Conservation (phyloP, 257 asterid species). For the Rubia yunnanensis region DNA sequence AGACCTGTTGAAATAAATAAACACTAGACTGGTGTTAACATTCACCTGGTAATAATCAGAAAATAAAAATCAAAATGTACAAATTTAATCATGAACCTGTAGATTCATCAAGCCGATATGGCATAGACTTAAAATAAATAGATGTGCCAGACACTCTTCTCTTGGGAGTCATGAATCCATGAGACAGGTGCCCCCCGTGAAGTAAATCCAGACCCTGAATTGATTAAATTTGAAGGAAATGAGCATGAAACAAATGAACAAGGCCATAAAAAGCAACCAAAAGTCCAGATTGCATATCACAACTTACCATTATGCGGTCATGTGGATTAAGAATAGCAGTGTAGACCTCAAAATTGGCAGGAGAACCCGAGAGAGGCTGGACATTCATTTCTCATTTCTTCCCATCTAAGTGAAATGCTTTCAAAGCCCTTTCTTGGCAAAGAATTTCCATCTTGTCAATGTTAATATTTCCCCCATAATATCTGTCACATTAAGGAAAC, state of each 20-base stretch:
- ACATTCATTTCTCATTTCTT: conserved; percentile 88
- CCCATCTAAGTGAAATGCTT: conserved; percentile 74
- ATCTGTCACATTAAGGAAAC: conserved; percentile 27
- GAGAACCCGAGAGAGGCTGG: conserved; percentile 92
- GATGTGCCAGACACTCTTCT: conserved; percentile 93
- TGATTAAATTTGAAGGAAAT: conserved; percentile 8
- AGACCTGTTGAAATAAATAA: conserved; percentile 41
- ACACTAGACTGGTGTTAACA: not conserved
- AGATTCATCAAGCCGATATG: conserved; percentile 80
- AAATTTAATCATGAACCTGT: conserved; percentile 40
- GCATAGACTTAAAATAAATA: conserved; percentile 91
- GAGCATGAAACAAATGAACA: not conserved
- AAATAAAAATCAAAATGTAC: not conserved
- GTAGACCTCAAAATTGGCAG: conserved; percentile 93
- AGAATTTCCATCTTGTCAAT: conserved; percentile 87
- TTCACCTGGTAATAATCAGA: not conserved
- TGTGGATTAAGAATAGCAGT: conserved; percentile 86
- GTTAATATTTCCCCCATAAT: conserved; percentile 87
- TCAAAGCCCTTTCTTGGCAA: conserved; percentile 90
- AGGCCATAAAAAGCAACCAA: not conserved
- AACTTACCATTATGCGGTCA: conserved; percentile 80
- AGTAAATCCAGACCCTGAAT: conserved; percentile 90
- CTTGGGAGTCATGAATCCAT: conserved; percentile 96
- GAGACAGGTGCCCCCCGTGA: conserved; percentile 94
- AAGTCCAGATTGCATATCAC: not conserved